Evolutionary conservation across 768 basidiomycete genomes (phyloP), one percentile per base, ranked within the genome.

Genomic region (Cubamyces lactineus): DNA sequence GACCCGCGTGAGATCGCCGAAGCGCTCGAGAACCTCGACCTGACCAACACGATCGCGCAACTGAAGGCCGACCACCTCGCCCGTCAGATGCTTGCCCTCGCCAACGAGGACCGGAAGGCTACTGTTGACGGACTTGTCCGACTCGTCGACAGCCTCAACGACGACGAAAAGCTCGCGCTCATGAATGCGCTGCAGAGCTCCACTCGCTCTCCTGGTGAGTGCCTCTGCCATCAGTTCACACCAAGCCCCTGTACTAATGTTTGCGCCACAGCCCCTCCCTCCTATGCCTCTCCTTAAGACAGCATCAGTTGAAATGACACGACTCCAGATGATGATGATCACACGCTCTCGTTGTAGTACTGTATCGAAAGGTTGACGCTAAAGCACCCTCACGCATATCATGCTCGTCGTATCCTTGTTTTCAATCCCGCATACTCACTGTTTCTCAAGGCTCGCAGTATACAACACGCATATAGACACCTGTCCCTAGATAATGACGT

Each of bases 71-170:
- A 93, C 65, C 78, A 88, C 67, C 79, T 95, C 40, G 74, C 86
- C 63, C 82, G 84, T 51, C 81, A 83, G 56, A 78, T 95, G 76
- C 75, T 91, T 24, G 83, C 85, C 15, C 77, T 89, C 64, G 82
- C 86, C 13, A 86, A 87, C 63, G 86, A 87, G 67, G 90, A 95
- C 72, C 84, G 86, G 51, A 91, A 91, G 75, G 87, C 86, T 9
- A 85, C 89, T 1, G 73, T 95, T 62, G 86, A 88, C 62, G 87
- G 91, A 39, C 82, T 95, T 60, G 73, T 85, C 52, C 86, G 87
- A 51, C 77, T 94, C 12, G 84, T 87, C n/a, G 87, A 92, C 60
- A 81, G 80, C 40, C 80, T 96, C 61, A 82, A 84, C 0, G 83
- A 85, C 23, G 93, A 93, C 24, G 92, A 94, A 66, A 86, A 84